phyloP scores from a whole-genome alignment of 768 basidiomycete genomes.

The Hygrophorus pudorinus region DNA sequence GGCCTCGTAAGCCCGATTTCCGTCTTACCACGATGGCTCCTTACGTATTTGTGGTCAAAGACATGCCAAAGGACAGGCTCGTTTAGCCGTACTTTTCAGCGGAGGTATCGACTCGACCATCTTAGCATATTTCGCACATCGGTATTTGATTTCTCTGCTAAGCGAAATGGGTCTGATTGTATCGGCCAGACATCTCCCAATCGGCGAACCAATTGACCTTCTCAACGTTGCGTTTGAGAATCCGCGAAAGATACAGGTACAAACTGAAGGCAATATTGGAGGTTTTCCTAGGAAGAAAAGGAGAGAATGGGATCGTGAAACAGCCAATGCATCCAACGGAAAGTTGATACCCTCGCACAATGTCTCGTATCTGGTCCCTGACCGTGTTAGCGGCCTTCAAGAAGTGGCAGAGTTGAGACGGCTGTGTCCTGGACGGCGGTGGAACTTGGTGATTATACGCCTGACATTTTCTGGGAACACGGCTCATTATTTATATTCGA shows the following conservation, averaged over 20 bases:
- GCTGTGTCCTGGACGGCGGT: conserved; percentile 69
- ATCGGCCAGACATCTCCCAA: conserved; percentile 51
- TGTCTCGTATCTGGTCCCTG: conserved; percentile 70
- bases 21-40: neutral
- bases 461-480: neutral
- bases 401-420: conserved; percentile 69
- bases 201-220: conserved; percentile 79
- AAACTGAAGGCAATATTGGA: conserved; percentile 35
- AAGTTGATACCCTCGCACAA: neutral
- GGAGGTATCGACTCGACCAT: conserved; percentile 93
- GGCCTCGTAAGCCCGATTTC: conserved; percentile 20
- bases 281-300: conserved; percentile 35
- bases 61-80: conserved; percentile 28
- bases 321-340: conserved; percentile 5
- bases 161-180: conserved; percentile 1
- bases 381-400: conserved; percentile 70
- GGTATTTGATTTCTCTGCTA: conserved; percentile 23
- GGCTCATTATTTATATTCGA: conserved; percentile 7
- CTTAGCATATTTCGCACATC: conserved; percentile 70
- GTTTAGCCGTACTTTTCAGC: conserved; percentile 84
- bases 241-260: conserved; percentile 60
- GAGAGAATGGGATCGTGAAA: conserved; percentile 15
- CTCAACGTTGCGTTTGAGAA: conserved; percentile 95
- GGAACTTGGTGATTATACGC: conserved; percentile 65
- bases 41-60: conserved; percentile 4